Evolutionary conservation across 208 protist species (phyloP).

Genomic region (Lotmaria passim): DNA sequence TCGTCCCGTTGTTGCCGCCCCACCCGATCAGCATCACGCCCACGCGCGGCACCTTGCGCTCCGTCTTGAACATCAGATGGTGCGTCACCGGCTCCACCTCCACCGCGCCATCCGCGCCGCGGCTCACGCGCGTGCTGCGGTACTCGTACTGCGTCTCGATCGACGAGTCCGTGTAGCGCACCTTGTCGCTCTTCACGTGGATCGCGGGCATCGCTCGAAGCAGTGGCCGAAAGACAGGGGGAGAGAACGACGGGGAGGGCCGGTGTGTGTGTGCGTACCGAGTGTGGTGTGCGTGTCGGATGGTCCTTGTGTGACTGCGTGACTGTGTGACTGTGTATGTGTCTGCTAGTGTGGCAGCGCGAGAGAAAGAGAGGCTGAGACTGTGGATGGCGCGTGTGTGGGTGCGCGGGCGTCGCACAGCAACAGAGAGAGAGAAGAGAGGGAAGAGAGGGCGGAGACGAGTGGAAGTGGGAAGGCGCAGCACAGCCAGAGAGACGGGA

Average conservation of each 20-base stretch:
- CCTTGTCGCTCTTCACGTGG: constrained; percentile 56
- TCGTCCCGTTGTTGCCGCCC: constrained; percentile 99
- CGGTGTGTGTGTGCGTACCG: background rate
- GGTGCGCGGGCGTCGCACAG: no score
- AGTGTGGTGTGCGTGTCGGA: no score
- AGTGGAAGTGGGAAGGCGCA: no score
- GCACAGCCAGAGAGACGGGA: no score
- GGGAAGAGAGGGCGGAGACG: no score
- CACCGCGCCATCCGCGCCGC: constrained; percentile 43
- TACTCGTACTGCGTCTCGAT: constrained; percentile 91
- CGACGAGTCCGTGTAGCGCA: constrained; percentile 71
- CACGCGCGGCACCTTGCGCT: constrained; percentile 80
- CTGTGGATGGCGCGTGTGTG: no score
- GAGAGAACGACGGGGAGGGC: no score
- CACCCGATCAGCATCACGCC: constrained; percentile 97
- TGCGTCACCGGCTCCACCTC: constrained; percentile 70
- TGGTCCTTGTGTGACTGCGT: no score
- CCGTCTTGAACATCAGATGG: constrained; percentile 89
- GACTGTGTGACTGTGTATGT: no score
- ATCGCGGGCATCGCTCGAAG: constrained; percentile 52
- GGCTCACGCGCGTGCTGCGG: constrained; percentile 66
- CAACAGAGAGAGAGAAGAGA: no score
- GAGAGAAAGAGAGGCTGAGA: no score
- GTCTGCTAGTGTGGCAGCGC: no score
- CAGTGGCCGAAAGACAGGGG: background rate